Base-by-base conservation (phyloP, 768 basidiomycete genomes). In the Stropharia rugosoannulata region DNA sequence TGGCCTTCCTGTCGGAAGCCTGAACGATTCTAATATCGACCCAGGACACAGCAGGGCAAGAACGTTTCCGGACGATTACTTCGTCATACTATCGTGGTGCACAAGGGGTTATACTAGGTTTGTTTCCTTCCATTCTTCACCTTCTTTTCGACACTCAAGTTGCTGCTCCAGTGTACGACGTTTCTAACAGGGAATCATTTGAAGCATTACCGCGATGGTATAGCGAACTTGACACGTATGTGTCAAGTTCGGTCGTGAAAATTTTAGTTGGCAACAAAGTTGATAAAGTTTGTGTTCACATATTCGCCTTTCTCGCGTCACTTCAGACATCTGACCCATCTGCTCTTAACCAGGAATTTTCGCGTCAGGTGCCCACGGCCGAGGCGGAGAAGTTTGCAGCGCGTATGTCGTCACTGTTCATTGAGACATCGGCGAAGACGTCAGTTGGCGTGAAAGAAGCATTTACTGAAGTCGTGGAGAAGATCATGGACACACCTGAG, bases 21-120 rank as follows among this genome's bases (percentile, higher is more conserved):
- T 52, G 39, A 15, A 19, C 37, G 32, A 43, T 44, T 25, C 41
- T 27, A 19, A 15, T 19, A 15, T 16, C 38, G 39, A 22, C 12
- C n/a, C 62, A 95, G 93, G 93, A 97, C 64, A 96, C 94, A 0
- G 93, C 95, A 48, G 96, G 97, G 0, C 96, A 98, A 70, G 97
- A 99, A 72, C 86, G 96, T 5, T 99, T 98, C 68, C 81, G 94
- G 44, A 97, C 95, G 3, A 89, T 99, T 62, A 98, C 97, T 4
- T 89, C 89, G 2, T 93, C 90, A 8, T 99, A 98, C 65, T 99
- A 98, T 66, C 83, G 97, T 27, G 90, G 90, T 1, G 90, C 90
- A 42, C 89, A 93, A 62, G 90, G 90, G 6, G 81, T 92, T 49
- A 89, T 93, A 63, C 79, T 93, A 45, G 87, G 88, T 86, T 52